phyloP scores from a whole-genome alignment of 1,139 yeast species.

The Nadsonia commutata region DNA sequence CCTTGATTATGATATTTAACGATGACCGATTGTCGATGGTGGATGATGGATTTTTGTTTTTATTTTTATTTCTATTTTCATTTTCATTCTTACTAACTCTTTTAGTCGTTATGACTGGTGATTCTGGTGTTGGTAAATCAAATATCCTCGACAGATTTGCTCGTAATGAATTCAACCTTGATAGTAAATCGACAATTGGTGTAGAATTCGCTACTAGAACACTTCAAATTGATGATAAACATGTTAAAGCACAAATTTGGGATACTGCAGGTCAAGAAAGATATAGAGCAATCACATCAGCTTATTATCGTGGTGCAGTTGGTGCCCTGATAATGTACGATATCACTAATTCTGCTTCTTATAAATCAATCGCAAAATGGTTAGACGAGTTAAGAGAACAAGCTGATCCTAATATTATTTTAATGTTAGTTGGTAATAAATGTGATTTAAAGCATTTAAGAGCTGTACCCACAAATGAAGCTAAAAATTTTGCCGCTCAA shows the following conservation, averaged over 20 bases:
- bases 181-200: slow-evolving; percentile 89
- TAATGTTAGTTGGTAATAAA: slow-evolving; percentile 93
- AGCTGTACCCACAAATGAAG: slow-evolving; percentile 97
- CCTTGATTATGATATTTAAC: too few species aligned
- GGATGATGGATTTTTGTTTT: slow-evolving; percentile 1
- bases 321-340: slow-evolving; percentile 95
- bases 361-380: slow-evolving; percentile 93
- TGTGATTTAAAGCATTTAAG: slow-evolving; percentile 90
- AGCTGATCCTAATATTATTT: slow-evolving; percentile 93
- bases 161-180: slow-evolving; percentile 87
- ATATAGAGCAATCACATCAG: slow-evolving; percentile 93
- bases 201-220: slow-evolving; percentile 98
- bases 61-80: background rate
- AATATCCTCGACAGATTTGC: slow-evolving; percentile 88
- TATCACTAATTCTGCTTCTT: slow-evolving; percentile 82
- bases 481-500: slow-evolving; percentile 86
- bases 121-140: slow-evolving; percentile 95
- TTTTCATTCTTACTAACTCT: background rate
- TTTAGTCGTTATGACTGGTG: slow-evolving; percentile 80
- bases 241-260: slow-evolving; percentile 97
- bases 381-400: slow-evolving; percentile 88
- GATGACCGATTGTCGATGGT: slow-evolving; percentile 1
- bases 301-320: slow-evolving; percentile 95
- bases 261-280: slow-evolving; percentile 99
- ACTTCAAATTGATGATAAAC: slow-evolving; percentile 83